Percentiles rank a stretch among this genome's conserved stretches.
Conservation (phyloP, 2,329 filamentous ascomycete genomes). For the Penicillium sp. region DNA sequence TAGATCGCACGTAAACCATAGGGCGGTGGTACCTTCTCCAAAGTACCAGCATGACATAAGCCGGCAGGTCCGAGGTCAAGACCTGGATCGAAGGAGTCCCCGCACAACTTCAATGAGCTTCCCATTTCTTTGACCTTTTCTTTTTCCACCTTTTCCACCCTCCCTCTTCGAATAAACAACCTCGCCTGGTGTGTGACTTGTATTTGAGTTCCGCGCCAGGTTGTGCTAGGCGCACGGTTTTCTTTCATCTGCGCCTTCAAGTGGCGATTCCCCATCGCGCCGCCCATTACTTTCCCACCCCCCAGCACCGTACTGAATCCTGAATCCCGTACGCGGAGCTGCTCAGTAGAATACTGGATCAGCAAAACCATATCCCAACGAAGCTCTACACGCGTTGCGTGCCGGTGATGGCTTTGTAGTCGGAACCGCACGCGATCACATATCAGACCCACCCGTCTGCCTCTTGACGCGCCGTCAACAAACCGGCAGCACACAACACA, state of each 20-base stretch:
- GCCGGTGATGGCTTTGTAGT: slow-evolving; percentile 23
- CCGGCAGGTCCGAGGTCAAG: slow-evolving; percentile 14
- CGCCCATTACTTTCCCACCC: slow-evolving; percentile 1
- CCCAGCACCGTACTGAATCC: not conserved
- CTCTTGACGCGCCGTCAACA: slow-evolving; percentile 5
- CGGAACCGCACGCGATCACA: slow-evolving; percentile 24
- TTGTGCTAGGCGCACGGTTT: slow-evolving; percentile 15
- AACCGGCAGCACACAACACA: not conserved
- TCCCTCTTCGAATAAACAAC: not conserved
- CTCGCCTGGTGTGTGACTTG: slow-evolving; percentile 7
- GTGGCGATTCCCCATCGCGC: slow-evolving; percentile 20
- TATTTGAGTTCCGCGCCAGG: slow-evolving; percentile 13
- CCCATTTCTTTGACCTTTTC: slow-evolving; percentile 10
- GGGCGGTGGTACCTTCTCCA: not conserved
- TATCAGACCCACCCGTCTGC: slow-evolving; percentile 6
- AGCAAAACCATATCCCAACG: not conserved
- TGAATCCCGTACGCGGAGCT: not conserved
- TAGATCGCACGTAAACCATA: not conserved
- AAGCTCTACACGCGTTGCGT: slow-evolving; percentile 21
- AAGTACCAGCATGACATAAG: slow-evolving; percentile 24
- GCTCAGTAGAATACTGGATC: no score
- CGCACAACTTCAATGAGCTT: slow-evolving; percentile 21
- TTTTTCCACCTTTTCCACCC: not conserved
- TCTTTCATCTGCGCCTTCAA: slow-evolving; percentile 13
- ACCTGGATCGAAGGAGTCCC: slow-evolving; percentile 10